phyloP scores from a whole-genome alignment of 106 monocot genomes.

The Allium sativum region DNA sequence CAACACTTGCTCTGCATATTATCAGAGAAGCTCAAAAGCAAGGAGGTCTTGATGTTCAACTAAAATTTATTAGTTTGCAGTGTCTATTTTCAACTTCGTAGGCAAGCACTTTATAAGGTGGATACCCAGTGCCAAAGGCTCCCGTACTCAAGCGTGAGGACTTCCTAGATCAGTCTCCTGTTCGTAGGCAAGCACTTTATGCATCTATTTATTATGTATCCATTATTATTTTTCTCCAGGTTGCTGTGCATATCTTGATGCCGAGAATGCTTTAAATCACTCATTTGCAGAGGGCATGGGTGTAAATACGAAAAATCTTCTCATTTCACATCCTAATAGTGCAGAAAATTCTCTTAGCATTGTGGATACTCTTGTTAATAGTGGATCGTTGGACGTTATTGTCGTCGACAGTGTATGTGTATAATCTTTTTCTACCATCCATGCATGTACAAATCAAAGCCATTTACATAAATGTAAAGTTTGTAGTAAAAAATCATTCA shows the following conservation, averaged over 20 bases:
- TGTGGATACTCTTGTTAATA: constrained; percentile 55
- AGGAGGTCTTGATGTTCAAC: constrained; percentile 41
- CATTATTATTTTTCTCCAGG: constrained; percentile 35
- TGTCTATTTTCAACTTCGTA: background rate
- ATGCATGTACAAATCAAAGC: no score
- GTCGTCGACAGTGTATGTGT: constrained; percentile 84
- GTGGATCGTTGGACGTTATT: constrained; percentile 79
- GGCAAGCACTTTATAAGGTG: background rate
- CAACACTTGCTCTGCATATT: constrained; percentile 88
- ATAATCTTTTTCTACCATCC: no score
- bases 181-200: no score
- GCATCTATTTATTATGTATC: no score
- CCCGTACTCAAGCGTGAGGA: no score
- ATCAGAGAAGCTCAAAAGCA: constrained; percentile 84
- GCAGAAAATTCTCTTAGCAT: constrained; percentile 81
- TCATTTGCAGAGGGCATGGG: constrained; percentile 61
- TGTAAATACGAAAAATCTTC: constrained; percentile 57
- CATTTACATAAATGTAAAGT: no score
- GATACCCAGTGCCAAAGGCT: no score
- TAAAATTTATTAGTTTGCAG: no score
- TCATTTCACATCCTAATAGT: constrained; percentile 51
- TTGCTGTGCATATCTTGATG: constrained; percentile 78
- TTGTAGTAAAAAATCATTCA: no score
- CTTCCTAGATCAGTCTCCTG: no score
- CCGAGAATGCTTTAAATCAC: constrained; percentile 69